Percentiles rank a stretch among this genome's conserved stretches.
These are phyloP conservation scores for Colletotrichum trifolii DNA, from an alignment of 2,329 filamentous ascomycete genomes.

Conservation along the genomic window DNA sequence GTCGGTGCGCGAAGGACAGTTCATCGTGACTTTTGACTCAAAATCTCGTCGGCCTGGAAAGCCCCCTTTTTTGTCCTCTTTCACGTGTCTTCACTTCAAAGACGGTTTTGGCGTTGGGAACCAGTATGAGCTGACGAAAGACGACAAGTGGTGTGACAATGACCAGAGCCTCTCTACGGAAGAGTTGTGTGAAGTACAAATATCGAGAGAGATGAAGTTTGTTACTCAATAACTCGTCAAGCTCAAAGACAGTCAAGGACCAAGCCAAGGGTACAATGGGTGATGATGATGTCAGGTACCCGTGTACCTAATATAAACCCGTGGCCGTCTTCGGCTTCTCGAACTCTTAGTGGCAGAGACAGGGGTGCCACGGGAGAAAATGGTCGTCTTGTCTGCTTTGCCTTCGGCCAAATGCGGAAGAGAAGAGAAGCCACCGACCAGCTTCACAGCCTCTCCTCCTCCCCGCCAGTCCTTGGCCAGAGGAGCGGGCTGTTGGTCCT, in stretches of 20 bases:
- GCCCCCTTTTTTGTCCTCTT: too few relatives aligned
- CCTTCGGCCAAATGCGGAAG: conserved; percentile 37
- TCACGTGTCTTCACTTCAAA: too few relatives aligned
- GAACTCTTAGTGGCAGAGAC: conserved; percentile 25
- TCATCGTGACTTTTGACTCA: conserved; percentile 51
- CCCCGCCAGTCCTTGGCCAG: too few relatives aligned
- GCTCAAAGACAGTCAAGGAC: conserved; percentile 3
- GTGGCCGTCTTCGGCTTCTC: conserved; percentile 26
- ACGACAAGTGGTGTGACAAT: too few relatives aligned
- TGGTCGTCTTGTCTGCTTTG: background rate
- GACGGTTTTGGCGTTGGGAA: too few relatives aligned
- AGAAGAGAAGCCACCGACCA: background rate
- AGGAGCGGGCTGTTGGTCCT: background rate
- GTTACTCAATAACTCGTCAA: background rate
- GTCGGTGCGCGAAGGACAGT: conserved; percentile 66
- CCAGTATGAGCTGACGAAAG: too few relatives aligned
- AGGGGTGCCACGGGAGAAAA: background rate
- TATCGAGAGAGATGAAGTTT: background rate
- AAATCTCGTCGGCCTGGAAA: too few relatives aligned
- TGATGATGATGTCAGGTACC: conserved; percentile 32
- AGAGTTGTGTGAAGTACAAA: background rate
- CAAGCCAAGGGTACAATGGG: conserved; percentile 7
- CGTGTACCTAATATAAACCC: conserved; percentile 8
- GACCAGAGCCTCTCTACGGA: too few relatives aligned
- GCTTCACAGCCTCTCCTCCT: conserved; percentile 14